Evolutionary conservation across 805 yeast species (phyloP).

Genomic region (Wickerhamomyces sydowiorum): DNA sequence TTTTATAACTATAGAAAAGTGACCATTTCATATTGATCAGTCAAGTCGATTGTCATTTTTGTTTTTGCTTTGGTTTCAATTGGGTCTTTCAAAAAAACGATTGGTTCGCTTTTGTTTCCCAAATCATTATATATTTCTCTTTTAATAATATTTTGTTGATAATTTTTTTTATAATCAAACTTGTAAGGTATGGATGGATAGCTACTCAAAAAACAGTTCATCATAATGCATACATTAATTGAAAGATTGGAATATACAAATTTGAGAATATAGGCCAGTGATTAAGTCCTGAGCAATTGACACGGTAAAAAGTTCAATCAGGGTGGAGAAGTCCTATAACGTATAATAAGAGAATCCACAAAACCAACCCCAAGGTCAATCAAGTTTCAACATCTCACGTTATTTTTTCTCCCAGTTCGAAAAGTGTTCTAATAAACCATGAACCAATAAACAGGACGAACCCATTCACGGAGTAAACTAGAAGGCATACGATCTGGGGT

Average conservation of each 20-base stretch:
- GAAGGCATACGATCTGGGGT: slow-evolving; percentile 22
- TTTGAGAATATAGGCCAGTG: slow-evolving; percentile 21
- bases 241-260: too few relatives aligned
- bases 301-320: slow-evolving; percentile 15
- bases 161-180: too few relatives aligned
- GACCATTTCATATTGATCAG: neutral
- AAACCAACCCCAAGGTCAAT: neutral
- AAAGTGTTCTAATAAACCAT: slow-evolving; percentile 25
- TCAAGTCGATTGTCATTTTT: too few relatives aligned
- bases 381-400: neutral
- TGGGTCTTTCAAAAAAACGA: too few relatives aligned
- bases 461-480: slow-evolving; percentile 22
- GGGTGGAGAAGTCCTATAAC: slow-evolving; percentile 25
- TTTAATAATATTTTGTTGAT: too few relatives aligned
- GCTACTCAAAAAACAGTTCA: too few relatives aligned
- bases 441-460: slow-evolving; percentile 25
- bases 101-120: too few relatives aligned
- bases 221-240: too few relatives aligned
- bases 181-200: too few relatives aligned
- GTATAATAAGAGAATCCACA: neutral
- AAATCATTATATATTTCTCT: too few relatives aligned
- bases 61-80: too few relatives aligned
- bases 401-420: slow-evolving; percentile 22
- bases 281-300: slow-evolving; percentile 20
- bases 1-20: neutral